Base-by-base conservation (phyloP, 768 basidiomycete species). In the Udeniomyces megalosporus region DNA sequence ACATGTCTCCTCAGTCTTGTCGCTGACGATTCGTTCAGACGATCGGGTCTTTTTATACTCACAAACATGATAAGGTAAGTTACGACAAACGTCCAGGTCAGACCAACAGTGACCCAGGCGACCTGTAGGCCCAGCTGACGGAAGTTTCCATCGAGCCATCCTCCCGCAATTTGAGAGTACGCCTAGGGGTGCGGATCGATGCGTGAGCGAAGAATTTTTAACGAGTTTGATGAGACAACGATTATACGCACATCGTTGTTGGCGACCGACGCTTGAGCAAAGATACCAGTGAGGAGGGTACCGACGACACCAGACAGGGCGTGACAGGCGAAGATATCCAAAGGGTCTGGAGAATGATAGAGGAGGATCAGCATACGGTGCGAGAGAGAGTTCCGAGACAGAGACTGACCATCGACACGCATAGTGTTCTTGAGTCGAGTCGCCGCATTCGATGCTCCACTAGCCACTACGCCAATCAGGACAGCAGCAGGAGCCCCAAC, bases 361-460 rank as follows among this genome's bases (percentile, higher is more conserved):
- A 29, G 28, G 48, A 29, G 48, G 28, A 50, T 50, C 48, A 22
- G 70, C 70, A 42, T 17, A 42, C 17, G 38, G 17, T 42, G 8
- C 17, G 38, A 42, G 17, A 42, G 38, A 42, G n/a, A n/a, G n/a
- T n/a, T 42, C 38, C 8, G 17, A 42, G 38, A 17, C 17, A 42
- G 38, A 17, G 17, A 42, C 38, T 42, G n/a, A 60, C 71, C 73
- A 57, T 72, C 71, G 31, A 74, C 73, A 50, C 71, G 61, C 71
- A 74, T 74, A 31, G 86, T 53, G 72, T 86, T 88, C 76, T 96
- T 97, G 71, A 97, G 80, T 68, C 93, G 84, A 3, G 93, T 96
- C n/a, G 89, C 87, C 72, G 88, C 89, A 75, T 97, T 97, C 77
- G 88, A 95, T 2, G 83, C 14, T 20, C 42, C 38, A 10, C 24